A percentile compares a stretch with the other conserved stretches of the same genome.
Evolutionary conservation across 257 asterid species (phyloP).

Genomic region (Scutellaria minor): DNA sequence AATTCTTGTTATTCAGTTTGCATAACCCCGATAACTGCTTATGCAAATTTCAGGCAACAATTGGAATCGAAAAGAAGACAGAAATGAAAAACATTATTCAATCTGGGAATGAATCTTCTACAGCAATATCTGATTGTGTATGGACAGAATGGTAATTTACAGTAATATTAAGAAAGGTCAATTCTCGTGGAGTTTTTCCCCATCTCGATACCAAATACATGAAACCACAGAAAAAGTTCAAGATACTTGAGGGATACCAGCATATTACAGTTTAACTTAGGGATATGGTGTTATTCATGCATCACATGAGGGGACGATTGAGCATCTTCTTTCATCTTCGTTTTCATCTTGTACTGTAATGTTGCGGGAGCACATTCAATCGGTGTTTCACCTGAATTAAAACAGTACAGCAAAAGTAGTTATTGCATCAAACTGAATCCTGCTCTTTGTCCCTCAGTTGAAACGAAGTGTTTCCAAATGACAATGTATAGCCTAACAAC

Average conservation of each 20-base stretch:
- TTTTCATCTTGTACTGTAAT: slow-evolving; percentile 89
- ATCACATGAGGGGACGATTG: slow-evolving; percentile 32
- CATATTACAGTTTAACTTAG: slow-evolving; percentile 28
- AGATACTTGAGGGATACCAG: slow-evolving; percentile 29
- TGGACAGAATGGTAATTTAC: slow-evolving; percentile 36
- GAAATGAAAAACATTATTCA: slow-evolving; percentile 25
- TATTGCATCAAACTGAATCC: background rate
- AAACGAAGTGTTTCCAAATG: slow-evolving; percentile 12
- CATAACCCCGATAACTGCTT: slow-evolving; percentile 10
- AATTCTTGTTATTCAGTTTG: slow-evolving; percentile 2
- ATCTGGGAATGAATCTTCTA: slow-evolving; percentile 28
- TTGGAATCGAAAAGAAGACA: slow-evolving; percentile 17
- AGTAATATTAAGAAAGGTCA: slow-evolving; percentile 34
- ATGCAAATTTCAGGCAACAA: slow-evolving; percentile 21
- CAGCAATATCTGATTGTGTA: slow-evolving; percentile 30
- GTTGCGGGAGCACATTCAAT: slow-evolving; percentile 97
- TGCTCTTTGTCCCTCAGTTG: slow-evolving; percentile 15
- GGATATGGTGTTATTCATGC: slow-evolving; percentile 18
- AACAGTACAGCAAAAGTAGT: slow-evolving; percentile 25
- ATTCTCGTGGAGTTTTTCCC: slow-evolving; percentile 31
- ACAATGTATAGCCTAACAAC: slow-evolving; percentile 10
- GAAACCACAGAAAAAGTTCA: slow-evolving; percentile 29
- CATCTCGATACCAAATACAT: slow-evolving; percentile 31
- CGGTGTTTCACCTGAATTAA: slow-evolving; percentile 85
- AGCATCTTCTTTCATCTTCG: slow-evolving; percentile 65